These are phyloP conservation scores for Carex arenaria DNA, from an alignment of 202 grass and related monocot species.

Conservation along the genomic window DNA sequence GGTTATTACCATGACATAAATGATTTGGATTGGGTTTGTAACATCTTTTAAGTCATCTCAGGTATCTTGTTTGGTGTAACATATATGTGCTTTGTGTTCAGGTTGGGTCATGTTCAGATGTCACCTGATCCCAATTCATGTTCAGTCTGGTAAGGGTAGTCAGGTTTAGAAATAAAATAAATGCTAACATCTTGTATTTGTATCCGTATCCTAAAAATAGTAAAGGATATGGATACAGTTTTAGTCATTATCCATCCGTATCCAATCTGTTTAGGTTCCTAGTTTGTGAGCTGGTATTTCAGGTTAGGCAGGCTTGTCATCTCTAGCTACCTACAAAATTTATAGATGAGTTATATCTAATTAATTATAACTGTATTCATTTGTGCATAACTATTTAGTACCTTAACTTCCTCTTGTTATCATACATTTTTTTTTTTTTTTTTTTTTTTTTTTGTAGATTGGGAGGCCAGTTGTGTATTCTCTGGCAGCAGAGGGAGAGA, in stretches of 20 bases:
- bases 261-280: not conserved
- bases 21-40: not conserved
- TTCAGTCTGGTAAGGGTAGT: not conserved
- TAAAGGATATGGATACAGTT: too few species aligned
- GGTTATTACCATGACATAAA: not conserved
- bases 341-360: not conserved
- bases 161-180: not conserved
- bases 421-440: not conserved
- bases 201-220: not conserved
- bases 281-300: not conserved
- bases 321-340: not conserved
- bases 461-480: slow-evolving; percentile 86
- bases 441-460: slow-evolving; percentile 30
- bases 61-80: not conserved
- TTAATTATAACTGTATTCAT: not conserved
- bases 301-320: not conserved
- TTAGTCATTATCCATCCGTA: too few species aligned
- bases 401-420: not conserved
- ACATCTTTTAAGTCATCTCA: not conserved
- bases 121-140: too few species aligned
- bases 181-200: not conserved
- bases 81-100: not conserved
- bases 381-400: not conserved
- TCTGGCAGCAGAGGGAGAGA: slow-evolving; percentile 74
- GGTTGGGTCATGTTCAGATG: too few species aligned